Evolutionary conservation across 208 protist species (phyloP).

Genomic region (Blechomonas ayalai): DNA sequence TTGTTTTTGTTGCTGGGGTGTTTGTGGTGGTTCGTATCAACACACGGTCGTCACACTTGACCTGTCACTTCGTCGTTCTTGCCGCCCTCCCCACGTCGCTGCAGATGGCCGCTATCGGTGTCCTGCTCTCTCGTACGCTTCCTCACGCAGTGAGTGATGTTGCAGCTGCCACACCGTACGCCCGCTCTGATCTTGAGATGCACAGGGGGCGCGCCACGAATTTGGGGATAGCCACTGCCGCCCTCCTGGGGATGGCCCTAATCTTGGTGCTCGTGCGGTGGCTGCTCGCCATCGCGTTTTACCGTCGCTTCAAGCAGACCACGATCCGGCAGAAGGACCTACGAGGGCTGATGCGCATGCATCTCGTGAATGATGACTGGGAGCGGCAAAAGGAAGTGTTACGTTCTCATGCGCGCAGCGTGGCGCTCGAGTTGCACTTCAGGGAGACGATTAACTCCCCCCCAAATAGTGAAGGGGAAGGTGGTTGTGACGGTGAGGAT

Average conservation of each 20-base stretch:
- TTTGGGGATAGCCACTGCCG: conserved; percentile 37
- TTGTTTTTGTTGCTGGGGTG: conserved; percentile 17
- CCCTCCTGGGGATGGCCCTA: conserved; percentile 17
- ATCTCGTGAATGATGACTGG: conserved; percentile 77
- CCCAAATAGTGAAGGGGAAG: neutral
- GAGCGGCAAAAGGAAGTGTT: conserved; percentile 53
- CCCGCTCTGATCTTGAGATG: conserved; percentile 7
- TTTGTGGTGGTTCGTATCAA: conserved; percentile 29
- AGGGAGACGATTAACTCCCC: neutral
- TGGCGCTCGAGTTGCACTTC: conserved; percentile 44
- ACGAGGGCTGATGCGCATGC: conserved; percentile 23
- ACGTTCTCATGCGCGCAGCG: conserved; percentile 44
- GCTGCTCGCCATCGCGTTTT: conserved; percentile 10
- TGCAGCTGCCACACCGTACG: no score
- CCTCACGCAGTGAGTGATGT: conserved; percentile 12
- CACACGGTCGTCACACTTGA: conserved; percentile 16
- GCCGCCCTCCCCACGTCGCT: conserved; percentile 24
- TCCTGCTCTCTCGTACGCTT: conserved; percentile 32
- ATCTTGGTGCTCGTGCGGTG: conserved; percentile 22
- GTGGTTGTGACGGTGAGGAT: no score
- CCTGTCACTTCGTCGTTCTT: conserved; percentile 11
- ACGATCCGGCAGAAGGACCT: conserved; percentile 22
- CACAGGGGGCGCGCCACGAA: conserved; percentile 19
- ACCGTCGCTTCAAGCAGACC: conserved; percentile 13
- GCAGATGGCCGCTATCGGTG: conserved; percentile 32